Base-by-base conservation (phyloP, 2,329 filamentous ascomycete genomes). In the Fusarium sp. region DNA sequence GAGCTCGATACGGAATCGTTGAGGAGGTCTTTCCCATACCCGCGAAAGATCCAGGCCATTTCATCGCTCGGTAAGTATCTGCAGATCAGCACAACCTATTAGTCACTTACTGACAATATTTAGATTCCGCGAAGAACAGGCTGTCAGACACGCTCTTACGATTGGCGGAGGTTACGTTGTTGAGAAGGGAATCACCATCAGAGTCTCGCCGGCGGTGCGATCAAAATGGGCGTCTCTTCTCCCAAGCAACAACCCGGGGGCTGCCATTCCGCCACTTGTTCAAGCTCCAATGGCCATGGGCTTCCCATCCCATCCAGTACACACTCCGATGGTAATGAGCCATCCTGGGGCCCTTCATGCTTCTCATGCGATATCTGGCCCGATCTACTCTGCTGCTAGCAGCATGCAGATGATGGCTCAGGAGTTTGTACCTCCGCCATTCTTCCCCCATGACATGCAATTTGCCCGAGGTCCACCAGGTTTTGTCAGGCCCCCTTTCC, bases 21-120 rank as follows among this genome's bases (percentile, higher is more conserved):
- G 77, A 79, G 5, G 76, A 74, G 0, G 75, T 78, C 10, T 72
- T 63, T 27, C 58, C 65, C 25, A 9, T 72, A 2, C 9, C 60
- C 16, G 60, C 64, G 2, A 70, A 64, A 27, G 64, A 66, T 10
- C 25, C 56, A 10, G 53, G 59, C 1, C 49, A 44, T 13, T 75
- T 79, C 27, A 61, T 80, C 5, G 76, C 74, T 44, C 73, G 77
- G 78, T 79, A 72, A 63, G 71, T 63, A 33, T 16, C n/a, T 34
- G 8, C 6, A 23, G n/a, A 11, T 7, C n/a, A 18, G 10, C 5
- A 16, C 38, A 5, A 31, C 44, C 13, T 53, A 20, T 9, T 4
- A 50, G 23, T n/a, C 18, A 34, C 36, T 64, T 8, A 31, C 36
- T 65, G 10, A 62, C 38, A 33, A 11, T 25, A 14, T 46, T 7